Base-by-base conservation (phyloP, 73 alveolate species). In the Paraurostyla sp. region DNA sequence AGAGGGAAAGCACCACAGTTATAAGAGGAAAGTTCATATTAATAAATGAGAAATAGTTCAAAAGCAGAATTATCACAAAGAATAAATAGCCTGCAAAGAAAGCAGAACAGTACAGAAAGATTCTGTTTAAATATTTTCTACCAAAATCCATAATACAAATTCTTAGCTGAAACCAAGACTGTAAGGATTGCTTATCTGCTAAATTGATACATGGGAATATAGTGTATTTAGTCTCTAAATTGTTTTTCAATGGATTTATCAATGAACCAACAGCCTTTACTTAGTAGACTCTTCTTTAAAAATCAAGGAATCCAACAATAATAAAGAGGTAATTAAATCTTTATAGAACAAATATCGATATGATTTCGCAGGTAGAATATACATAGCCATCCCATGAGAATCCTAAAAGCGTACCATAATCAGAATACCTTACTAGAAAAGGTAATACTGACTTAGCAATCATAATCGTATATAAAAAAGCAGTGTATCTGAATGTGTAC, bases 121-220 rank as follows among this genome's bases (percentile, higher is more conserved):
- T 75, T 75, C 87, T 75, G 35, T 13, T 22, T 75, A 49, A 20
- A 29, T 75, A 75, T 75, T 75, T 75, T 49, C 52, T 43, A 7
- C 87, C 87, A 43, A 75, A 75, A 48, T 75, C 87, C 52, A 75
- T 20, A 25, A 75, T 20, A 30, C 87, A 75, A 6, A 25, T 27
- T 50, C 87, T 75, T 33, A 75, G 18, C 6, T 22, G 6, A 15
- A 36, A 75, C 87, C 87, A 75, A 49, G 87, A 20, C 3, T 46
- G 41, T 7, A 75, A 16, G 33, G 52, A 25, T 48, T n/a, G 11
- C 30, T 48, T 50, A 18, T 38, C 3, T 11, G 73, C 20, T 25
- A 75, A 18, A 48, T 75, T 75, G 2, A 75, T 75, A 7, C 76
- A 2, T 75, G 87, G 87, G 52, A 48, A 48, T 22, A 29, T 6